Conservation (phyloP, 345 rosid genomes). For the Salix udensis region DNA sequence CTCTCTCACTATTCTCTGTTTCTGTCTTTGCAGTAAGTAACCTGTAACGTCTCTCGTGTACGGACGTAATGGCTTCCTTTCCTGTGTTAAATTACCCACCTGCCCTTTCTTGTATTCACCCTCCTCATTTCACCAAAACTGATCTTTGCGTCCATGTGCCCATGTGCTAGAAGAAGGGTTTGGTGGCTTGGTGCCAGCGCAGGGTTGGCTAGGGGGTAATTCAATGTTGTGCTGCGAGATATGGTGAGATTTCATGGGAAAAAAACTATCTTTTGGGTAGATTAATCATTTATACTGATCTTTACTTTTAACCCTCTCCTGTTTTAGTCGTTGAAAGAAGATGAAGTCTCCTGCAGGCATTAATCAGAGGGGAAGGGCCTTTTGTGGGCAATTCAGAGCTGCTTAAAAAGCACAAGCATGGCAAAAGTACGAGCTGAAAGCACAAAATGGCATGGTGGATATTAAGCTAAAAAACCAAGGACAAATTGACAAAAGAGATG, state of each 20-base stretch:
- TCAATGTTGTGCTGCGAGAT: no score
- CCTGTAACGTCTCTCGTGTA: no score
- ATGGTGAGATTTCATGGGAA: no score
- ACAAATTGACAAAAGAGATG: background rate
- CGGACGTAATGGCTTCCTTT: no score
- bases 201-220: no score
- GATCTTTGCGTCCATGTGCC: background rate
- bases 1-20: background rate
- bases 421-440: background rate
- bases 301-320: no score
- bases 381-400: background rate
- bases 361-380: background rate
- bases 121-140: background rate
- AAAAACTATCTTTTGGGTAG: no score
- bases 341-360: background rate
- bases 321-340: background rate
- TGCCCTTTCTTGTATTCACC: background rate
- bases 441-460: conserved; percentile 15
- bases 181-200: no score
- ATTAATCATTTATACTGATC: no score
- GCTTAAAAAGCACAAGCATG: background rate
- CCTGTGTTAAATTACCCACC: no score
- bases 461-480: background rate
- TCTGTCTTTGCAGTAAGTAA: background rate
- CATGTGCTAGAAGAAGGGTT: no score